A percentile compares a stretch with the other conserved stretches of the same genome.
phyloP scores from a whole-genome alignment of 306 rosid species.

The Prunus davidiana region DNA sequence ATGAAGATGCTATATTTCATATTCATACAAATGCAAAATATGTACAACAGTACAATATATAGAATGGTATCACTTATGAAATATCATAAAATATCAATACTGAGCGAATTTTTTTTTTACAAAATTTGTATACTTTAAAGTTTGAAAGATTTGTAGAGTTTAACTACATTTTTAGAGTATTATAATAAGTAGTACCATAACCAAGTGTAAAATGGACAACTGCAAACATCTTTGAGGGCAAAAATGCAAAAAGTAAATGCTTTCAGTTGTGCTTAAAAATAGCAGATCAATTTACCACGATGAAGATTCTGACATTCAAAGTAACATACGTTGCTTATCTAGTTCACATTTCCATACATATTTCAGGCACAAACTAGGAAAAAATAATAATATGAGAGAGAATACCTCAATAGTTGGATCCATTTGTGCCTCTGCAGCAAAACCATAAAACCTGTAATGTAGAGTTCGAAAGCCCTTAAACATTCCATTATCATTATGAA shows the following conservation, averaged over 20 bases:
- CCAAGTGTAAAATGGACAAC: not conserved
- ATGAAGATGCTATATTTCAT: not conserved
- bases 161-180: not conserved
- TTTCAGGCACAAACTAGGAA: not conserved
- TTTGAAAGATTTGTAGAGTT: no score
- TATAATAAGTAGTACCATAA: not conserved
- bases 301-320: not conserved
- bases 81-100: not conserved
- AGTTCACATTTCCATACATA: constrained; percentile 9
- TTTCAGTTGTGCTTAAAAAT: not conserved
- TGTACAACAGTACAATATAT: not conserved
- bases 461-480: not conserved
- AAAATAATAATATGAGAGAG: constrained; percentile 1
- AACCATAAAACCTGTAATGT: constrained; percentile 80
- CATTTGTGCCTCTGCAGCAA: constrained; percentile 91
- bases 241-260: not conserved
- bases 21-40: not conserved
- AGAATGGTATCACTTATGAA: not conserved
- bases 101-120: not conserved
- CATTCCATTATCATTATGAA: not conserved
- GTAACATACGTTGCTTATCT: not conserved
- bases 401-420: constrained; percentile 87
- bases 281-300: not conserved
- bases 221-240: not conserved
- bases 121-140: not conserved